Evolutionary conservation across 2,329 filamentous ascomycete species (phyloP).

Genomic region (Cryphonectria parasitica): DNA sequence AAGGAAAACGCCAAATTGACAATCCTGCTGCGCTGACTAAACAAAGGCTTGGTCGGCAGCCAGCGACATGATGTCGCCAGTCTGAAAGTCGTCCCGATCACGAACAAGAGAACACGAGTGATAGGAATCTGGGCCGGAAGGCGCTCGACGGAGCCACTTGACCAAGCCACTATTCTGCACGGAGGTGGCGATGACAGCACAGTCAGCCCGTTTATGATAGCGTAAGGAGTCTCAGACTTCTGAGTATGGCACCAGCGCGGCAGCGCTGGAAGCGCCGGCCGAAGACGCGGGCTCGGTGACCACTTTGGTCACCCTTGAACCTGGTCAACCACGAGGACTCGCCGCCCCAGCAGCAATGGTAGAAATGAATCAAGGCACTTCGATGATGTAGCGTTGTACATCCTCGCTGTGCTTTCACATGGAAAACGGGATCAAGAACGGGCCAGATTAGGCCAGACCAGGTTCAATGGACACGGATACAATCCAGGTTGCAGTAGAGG

Average conservation of each 20-base stretch:
- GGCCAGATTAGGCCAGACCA: neutral
- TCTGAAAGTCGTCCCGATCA: neutral
- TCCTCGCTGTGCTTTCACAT: neutral
- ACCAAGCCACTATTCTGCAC: neutral
- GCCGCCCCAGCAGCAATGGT: neutral
- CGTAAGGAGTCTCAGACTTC: slow-evolving; percentile 4
- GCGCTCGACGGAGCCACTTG: neutral
- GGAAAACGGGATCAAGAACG: neutral
- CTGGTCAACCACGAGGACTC: neutral
- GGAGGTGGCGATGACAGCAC: neutral
- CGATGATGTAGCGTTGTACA: neutral
- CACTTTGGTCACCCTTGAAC: neutral
- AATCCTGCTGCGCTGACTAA: neutral
- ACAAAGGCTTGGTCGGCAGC: neutral
- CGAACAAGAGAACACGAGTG: neutral
- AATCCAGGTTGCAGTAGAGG: slow-evolving; percentile 10
- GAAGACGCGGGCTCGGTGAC: neutral
- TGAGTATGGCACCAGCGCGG: neutral
- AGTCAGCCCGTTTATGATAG: neutral
- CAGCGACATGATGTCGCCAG: neutral
- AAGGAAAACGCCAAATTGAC: neutral
- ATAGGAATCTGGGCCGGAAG: neutral
- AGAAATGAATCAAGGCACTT: neutral
- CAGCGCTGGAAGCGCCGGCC: neutral
- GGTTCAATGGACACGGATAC: neutral